These are phyloP conservation scores for Pezicula neosporulosa DNA, from an alignment of 2,329 filamentous ascomycete species.

Conservation along the genomic window DNA sequence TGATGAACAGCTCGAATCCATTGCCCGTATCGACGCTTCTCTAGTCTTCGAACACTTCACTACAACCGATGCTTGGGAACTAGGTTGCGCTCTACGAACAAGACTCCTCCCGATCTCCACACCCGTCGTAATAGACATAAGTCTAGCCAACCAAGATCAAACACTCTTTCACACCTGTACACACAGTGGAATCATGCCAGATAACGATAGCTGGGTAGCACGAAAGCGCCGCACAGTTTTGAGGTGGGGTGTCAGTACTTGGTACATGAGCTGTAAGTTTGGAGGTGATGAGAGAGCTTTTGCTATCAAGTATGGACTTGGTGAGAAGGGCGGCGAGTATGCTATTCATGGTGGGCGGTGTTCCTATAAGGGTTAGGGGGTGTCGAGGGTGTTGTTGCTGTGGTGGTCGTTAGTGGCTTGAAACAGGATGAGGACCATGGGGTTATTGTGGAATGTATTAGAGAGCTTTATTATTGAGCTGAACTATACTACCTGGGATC, in stretches of 20 bases:
- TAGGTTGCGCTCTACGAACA: slow-evolving; percentile 61
- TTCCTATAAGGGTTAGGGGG: slow-evolving; percentile 68
- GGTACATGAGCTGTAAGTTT: slow-evolving; percentile 69
- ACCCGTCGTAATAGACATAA: slow-evolving; percentile 61
- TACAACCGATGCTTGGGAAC: slow-evolving; percentile 58
- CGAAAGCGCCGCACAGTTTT: slow-evolving; percentile 71
- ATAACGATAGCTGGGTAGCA: slow-evolving; percentile 68
- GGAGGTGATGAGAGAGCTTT: slow-evolving; percentile 61
- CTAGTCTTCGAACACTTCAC: slow-evolving; percentile 47
- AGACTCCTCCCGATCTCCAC: slow-evolving; percentile 54
- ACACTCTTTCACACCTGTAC: slow-evolving; percentile 69
- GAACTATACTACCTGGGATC: too few relatives aligned
- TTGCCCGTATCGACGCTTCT: slow-evolving; percentile 25
- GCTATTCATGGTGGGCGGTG: slow-evolving; percentile 77
- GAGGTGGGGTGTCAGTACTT: slow-evolving; percentile 66
- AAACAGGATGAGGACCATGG: slow-evolving; percentile 77
- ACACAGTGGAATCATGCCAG: slow-evolving; percentile 63
- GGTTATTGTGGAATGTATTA: slow-evolving; percentile 59
- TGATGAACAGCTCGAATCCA: slow-evolving; percentile 24
- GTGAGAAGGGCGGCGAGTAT: slow-evolving; percentile 55
- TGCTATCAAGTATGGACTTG: slow-evolving; percentile 60
- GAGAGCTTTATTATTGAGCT: slow-evolving; percentile 18
- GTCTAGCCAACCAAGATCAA: slow-evolving; percentile 54
- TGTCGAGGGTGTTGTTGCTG: slow-evolving; percentile 72
- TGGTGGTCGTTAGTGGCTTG: slow-evolving; percentile 73